Base-by-base conservation (phyloP, 129 eudicot species). In the Lactuca sativa region DNA sequence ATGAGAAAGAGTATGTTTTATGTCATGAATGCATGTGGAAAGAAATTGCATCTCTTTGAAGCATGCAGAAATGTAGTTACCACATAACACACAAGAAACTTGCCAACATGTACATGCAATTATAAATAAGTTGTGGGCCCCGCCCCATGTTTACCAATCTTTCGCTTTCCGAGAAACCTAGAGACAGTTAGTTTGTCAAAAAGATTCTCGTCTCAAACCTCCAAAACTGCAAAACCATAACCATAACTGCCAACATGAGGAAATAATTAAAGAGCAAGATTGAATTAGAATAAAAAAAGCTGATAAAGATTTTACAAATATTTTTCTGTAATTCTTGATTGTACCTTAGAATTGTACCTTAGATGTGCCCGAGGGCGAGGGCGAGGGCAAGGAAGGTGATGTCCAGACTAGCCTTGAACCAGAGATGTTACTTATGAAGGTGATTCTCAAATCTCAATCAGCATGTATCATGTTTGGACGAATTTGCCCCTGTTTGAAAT, bases 131-230 rank as follows among this genome's bases (percentile, higher is more conserved):
- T 38, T 36, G 48, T 57, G 73, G 61, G 52, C 43, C 60, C 62
- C 71, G 52, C 43, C 60, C 62, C 77, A 61, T 49, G 59, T 36
- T 72, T 21, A 48, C 52, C 67, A 53, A 75, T 61, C 56, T 62
- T 61, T 59, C 40, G 66, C 62, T 67, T 75, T 58, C 41, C 13
- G 40, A 37, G 34, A 66, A 54, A 34, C 30, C 66, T 11, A 9
- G 59, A 71, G 49, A 47, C 34, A 57, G 30, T 37, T 31, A 57
- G 30, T 37, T 31, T 32, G 44, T 62, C 64, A 73, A 44, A 75
- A 51, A 75, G 56, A 67, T 60, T 38, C 48, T 30, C 41, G 69
- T 59, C 70, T 51, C 72, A 31, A 68, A 51, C 61, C 63, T 67
- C 54, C 74, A 18, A 67, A 68, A 37, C 70, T 40, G 57, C 49